Evolutionary conservation across 2,329 filamentous ascomycete genomes (phyloP).

Genomic region (Nectriaceae sp.): DNA sequence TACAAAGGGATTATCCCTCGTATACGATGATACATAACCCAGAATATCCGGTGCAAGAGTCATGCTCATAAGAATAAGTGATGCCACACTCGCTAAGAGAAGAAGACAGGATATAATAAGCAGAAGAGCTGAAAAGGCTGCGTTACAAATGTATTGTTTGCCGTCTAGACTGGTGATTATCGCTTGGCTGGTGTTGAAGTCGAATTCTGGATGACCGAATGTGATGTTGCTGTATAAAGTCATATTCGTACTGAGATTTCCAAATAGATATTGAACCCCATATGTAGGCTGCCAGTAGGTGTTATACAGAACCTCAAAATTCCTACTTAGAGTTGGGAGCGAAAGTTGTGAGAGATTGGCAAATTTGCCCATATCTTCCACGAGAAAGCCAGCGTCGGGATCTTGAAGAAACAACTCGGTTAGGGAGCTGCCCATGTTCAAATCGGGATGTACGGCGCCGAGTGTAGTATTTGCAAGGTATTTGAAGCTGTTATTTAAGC

Average conservation of each 20-base stretch:
- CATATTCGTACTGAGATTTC: neutral
- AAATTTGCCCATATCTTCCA: neutral
- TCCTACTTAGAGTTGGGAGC: neutral
- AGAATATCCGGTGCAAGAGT: slow-evolving; percentile 6
- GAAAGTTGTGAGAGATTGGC: neutral
- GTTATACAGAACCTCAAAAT: neutral
- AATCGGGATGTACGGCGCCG: neutral
- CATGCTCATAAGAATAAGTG: slow-evolving; percentile 2
- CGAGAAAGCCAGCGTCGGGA: neutral
- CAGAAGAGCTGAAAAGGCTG: neutral
- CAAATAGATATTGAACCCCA: neutral
- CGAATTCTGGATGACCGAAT: neutral
- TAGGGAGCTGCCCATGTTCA: neutral
- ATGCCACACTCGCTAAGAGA: neutral
- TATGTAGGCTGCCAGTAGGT: neutral
- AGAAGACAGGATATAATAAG: neutral
- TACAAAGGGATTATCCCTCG: slow-evolving; percentile 1
- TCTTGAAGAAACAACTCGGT: neutral
- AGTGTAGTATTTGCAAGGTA: neutral
- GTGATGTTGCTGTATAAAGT: neutral
- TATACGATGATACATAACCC: slow-evolving; percentile 5
- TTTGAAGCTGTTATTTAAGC: neutral
- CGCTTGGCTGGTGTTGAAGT: neutral
- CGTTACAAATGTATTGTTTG: neutral
- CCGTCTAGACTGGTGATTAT: neutral